A percentile compares a stretch with the other conserved stretches of the same genome.
Evolutionary conservation across 306 rosid species (phyloP).

Genomic region (Lablab purpureus): DNA sequence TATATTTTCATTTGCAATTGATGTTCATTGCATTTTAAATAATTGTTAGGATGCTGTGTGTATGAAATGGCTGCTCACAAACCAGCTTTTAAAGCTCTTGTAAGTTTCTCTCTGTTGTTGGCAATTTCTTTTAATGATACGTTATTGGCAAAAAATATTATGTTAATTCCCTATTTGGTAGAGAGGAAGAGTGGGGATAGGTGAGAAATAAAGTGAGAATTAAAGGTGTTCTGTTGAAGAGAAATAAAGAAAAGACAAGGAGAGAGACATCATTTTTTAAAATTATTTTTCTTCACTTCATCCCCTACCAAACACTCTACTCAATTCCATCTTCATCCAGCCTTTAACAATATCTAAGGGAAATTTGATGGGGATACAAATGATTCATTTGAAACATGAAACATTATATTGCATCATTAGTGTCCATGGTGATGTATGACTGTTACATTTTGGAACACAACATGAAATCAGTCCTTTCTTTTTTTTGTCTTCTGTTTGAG

Average conservation of each 20-base stretch:
- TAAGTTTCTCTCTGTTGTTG: conserved; percentile 57
- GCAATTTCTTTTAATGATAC: neutral
- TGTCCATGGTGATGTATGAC: conserved; percentile 5
- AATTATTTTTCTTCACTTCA: no score
- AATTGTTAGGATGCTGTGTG: conserved; percentile 85
- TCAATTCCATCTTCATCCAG: no score
- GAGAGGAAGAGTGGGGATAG: no score
- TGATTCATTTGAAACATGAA: conserved; percentile 34
- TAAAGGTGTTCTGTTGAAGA: no score
- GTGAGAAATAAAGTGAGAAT: no score
- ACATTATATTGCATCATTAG: conserved; percentile 2
- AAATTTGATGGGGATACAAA: neutral
- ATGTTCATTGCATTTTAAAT: conserved; percentile 14
- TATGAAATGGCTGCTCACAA: conserved; percentile 89
- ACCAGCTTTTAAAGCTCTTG: conserved; percentile 95
- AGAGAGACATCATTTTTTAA: no score
- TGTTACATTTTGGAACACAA: conserved; percentile 28
- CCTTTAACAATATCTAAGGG: neutral
- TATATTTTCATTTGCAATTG: conserved; percentile 15
- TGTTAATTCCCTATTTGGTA: neutral
- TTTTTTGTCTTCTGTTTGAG: conserved; percentile 45
- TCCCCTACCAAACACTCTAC: no score
- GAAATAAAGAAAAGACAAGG: no score
- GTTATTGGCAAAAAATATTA: neutral
- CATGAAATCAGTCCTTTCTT: neutral